Evolutionary conservation across 495 filamentous ascomycete genomes (phyloP).

Genomic region (Articulospora tetracladia): DNA sequence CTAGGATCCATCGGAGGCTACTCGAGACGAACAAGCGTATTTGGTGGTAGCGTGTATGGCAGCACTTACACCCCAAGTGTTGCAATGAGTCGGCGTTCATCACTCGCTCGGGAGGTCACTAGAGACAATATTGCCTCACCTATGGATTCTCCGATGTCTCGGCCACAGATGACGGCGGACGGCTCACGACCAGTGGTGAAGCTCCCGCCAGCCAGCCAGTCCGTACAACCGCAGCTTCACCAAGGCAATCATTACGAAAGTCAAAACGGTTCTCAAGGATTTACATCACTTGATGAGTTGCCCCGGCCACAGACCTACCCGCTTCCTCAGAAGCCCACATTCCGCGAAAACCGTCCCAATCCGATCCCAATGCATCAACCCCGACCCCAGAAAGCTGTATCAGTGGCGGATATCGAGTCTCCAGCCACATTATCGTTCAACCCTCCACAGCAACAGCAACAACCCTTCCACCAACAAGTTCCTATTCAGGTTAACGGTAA

Average conservation of each 20-base stretch:
- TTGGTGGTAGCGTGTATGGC: slow-evolving; percentile 74
- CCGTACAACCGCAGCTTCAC: slow-evolving; percentile 22
- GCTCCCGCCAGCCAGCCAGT: slow-evolving; percentile 59
- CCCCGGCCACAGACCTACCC: slow-evolving; percentile 55
- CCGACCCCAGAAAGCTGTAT: slow-evolving; percentile 90
- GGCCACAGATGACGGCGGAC: slow-evolving; percentile 58
- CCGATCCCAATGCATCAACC: slow-evolving; percentile 93
- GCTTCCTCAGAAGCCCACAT: slow-evolving; percentile 66
- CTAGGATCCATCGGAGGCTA: slow-evolving; percentile 63
- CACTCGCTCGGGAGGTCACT: slow-evolving; percentile 71
- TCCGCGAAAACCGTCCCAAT: slow-evolving; percentile 72
- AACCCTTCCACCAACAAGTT: slow-evolving; percentile 91
- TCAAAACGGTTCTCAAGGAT: slow-evolving; percentile 23
- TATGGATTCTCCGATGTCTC: slow-evolving; percentile 68
- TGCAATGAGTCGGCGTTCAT: slow-evolving; percentile 88
- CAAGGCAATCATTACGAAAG: slow-evolving; percentile 12
- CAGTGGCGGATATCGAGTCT: slow-evolving; percentile 90
- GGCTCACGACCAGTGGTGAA: slow-evolving; percentile 75
- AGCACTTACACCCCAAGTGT: slow-evolving; percentile 87
- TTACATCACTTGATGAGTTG: slow-evolving; percentile 31
- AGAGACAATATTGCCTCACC: slow-evolving; percentile 73
- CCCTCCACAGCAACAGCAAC: slow-evolving; percentile 60
- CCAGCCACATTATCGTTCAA: slow-evolving; percentile 68
- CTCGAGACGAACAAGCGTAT: slow-evolving; percentile 66
- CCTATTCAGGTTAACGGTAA: slow-evolving; percentile 63